Percentiles rank a stretch among this genome's conserved stretches.
phyloP scores from a whole-genome alignment of 2,329 filamentous ascomycete genomes.

The Fusarium nematophilum region DNA sequence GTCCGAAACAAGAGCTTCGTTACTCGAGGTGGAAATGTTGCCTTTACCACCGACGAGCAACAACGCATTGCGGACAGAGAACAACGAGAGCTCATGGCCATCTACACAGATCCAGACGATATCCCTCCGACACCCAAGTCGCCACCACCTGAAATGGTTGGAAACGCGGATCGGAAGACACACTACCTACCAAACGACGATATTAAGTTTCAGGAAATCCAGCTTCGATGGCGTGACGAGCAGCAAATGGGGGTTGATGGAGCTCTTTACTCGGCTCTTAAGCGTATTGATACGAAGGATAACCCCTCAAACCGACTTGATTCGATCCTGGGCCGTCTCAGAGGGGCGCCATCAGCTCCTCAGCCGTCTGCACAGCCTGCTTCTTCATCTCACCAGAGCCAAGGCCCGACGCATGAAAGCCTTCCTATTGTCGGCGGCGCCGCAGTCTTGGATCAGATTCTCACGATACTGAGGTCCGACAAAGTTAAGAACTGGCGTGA shows the following conservation, averaged over 20 bases:
- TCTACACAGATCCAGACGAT: conserved; percentile 65
- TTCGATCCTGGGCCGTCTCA: conserved; percentile 53
- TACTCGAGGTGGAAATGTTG: conserved; percentile 64
- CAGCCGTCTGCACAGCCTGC: conserved; percentile 26
- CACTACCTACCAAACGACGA: conserved; percentile 53
- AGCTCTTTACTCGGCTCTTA: conserved; percentile 56
- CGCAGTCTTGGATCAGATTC: conserved; percentile 54
- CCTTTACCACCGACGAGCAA: conserved; percentile 66
- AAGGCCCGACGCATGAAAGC: conserved; percentile 33
- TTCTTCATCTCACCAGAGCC: conserved; percentile 17
- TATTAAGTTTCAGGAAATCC: conserved; percentile 60
- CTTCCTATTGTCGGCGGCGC: conserved; percentile 48
- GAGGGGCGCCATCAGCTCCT: conserved; percentile 34
- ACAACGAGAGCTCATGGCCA: conserved; percentile 69
- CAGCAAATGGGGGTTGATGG: conserved; percentile 57
- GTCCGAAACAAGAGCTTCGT: conserved; percentile 61
- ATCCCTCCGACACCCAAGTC: conserved; percentile 69
- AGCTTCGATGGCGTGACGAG: conserved; percentile 61
- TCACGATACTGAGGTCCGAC: conserved; percentile 58
- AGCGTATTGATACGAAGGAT: conserved; percentile 55
- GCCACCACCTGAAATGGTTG: conserved; percentile 53
- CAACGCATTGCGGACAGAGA: conserved; percentile 67
- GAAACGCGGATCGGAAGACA: conserved; percentile 43
- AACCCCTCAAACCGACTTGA: conserved; percentile 53
- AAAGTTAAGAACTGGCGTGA: conserved; percentile 57